Evolutionary conservation across 2,329 filamentous ascomycete genomes (phyloP).

Genomic region (Alternaria triticimaculans): DNA sequence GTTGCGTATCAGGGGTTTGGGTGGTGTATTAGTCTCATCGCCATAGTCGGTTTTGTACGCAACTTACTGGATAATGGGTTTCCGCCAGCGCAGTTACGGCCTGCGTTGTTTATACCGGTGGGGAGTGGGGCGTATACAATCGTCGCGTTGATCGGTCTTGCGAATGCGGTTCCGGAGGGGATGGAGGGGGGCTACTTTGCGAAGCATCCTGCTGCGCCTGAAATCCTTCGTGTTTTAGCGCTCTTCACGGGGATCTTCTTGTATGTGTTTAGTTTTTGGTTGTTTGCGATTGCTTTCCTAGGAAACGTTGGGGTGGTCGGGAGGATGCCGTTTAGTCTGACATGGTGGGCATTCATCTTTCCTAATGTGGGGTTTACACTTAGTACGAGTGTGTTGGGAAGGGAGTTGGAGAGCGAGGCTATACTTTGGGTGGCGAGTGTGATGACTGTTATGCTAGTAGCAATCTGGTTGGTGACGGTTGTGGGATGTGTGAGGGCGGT

Average conservation of each 20-base stretch:
- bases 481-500: slow-evolving; percentile 59
- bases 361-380: slow-evolving; percentile 51
- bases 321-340: slow-evolving; percentile 59
- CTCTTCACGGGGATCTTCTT: slow-evolving; percentile 60
- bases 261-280: slow-evolving; percentile 67
- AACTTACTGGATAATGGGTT: slow-evolving; percentile 69
- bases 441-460: slow-evolving; percentile 59
- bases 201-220: slow-evolving; percentile 21
- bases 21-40: slow-evolving; percentile 68
- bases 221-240: slow-evolving; percentile 52
- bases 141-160: slow-evolving; percentile 72
- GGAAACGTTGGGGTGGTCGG: slow-evolving; percentile 23
- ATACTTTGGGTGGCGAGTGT: slow-evolving; percentile 50
- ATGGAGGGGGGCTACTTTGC: slow-evolving; percentile 30
- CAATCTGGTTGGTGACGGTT: slow-evolving; percentile 60
- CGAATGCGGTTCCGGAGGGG: slow-evolving; percentile 57
- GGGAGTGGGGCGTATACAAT: slow-evolving; percentile 73
- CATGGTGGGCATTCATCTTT: slow-evolving; percentile 65
- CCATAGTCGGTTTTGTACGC: slow-evolving; percentile 72
- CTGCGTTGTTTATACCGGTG: slow-evolving; percentile 75
- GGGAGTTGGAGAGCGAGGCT: slow-evolving; percentile 37
- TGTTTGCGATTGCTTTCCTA: slow-evolving; percentile 53
- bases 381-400: slow-evolving; percentile 45
- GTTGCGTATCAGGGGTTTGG: slow-evolving; percentile 73
- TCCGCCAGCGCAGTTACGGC: slow-evolving; percentile 65